phyloP scores from a whole-genome alignment of 1,139 yeast genomes.

The Blastobotrys illinoisensis region DNA sequence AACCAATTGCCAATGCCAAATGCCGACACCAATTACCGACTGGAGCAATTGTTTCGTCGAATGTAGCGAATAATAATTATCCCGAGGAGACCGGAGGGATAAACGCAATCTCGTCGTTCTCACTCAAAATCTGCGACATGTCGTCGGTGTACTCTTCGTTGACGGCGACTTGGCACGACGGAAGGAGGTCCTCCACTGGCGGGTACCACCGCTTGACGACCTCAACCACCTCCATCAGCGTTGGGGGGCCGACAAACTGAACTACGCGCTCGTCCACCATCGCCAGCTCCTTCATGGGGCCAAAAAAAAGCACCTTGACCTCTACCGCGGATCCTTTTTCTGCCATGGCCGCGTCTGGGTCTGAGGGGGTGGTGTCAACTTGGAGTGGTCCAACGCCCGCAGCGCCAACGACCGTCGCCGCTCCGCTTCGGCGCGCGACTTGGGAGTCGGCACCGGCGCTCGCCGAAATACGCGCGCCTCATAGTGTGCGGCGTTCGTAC shows the following conservation, averaged over 20 bases:
- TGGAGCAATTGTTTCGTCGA: too few species aligned
- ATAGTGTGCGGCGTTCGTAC: conserved; percentile 9
- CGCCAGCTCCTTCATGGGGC: conserved; percentile 18
- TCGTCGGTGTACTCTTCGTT: conserved; percentile 32
- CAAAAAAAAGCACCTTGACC: conserved; percentile 21
- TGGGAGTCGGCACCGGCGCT: background rate
- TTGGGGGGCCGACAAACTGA: background rate
- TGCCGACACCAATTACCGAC: too few species aligned
- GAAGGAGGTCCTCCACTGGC: conserved; percentile 19
- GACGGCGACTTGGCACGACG: conserved; percentile 32
- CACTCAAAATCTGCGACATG: conserved; percentile 16
- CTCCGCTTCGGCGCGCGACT: conserved; percentile 52
- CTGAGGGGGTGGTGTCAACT: background rate
- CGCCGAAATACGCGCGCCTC: conserved; percentile 15
- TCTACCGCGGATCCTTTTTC: background rate
- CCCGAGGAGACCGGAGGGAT: conserved; percentile 40
- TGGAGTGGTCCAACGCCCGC: conserved; percentile 55
- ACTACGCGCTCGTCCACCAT: conserved; percentile 2
- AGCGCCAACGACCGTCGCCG: conserved; percentile 82
- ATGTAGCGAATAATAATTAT: conserved; percentile 12
- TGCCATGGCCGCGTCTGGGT: background rate
- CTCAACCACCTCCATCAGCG: background rate
- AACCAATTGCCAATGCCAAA: too few species aligned
- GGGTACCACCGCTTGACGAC: conserved; percentile 2
- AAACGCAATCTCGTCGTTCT: conserved; percentile 32